Evolutionary conservation across 805 yeast genomes (phyloP).

Genomic region (Saccharomyces cerevisiae): DNA sequence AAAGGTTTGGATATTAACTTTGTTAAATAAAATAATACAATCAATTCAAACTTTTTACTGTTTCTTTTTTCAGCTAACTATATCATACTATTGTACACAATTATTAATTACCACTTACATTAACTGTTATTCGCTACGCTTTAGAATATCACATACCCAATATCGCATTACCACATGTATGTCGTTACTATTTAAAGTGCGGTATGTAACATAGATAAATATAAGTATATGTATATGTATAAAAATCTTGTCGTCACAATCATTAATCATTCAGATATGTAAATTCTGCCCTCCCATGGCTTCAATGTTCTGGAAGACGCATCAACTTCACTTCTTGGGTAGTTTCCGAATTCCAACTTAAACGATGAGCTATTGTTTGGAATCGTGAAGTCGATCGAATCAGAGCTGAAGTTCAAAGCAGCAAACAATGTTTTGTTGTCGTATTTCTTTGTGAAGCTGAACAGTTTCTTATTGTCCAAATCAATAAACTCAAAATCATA

Average conservation of each 20-base stretch:
- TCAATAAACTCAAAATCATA: constrained; percentile 36
- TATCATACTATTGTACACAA: neutral
- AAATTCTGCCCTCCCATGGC: constrained; percentile 42
- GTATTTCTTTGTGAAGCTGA: constrained; percentile 36
- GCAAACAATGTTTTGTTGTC: constrained; percentile 31
- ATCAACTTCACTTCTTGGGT: constrained; percentile 24
- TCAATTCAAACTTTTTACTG: neutral
- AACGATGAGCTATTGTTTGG: constrained; percentile 20
- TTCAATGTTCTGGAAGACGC: constrained; percentile 23
- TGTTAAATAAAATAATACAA: too few relatives aligned
- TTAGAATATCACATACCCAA: too few relatives aligned
- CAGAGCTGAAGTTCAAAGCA: constrained; percentile 37
- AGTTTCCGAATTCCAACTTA: constrained; percentile 24
- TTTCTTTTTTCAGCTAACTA: neutral
- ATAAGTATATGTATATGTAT: neutral
- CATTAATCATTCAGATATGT: constrained; percentile 10
- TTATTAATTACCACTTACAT: neutral
- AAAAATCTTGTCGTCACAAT: too few relatives aligned
- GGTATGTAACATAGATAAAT: neutral
- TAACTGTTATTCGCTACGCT: too few relatives aligned
- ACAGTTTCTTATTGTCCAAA: constrained; percentile 34
- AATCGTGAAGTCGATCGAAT: constrained; percentile 27
- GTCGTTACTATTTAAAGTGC: neutral
- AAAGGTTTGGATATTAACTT: neutral
- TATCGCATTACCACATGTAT: too few relatives aligned